phyloP scores from a whole-genome alignment of 179 eudicot genomes.

The Drosera spatulata region DNA sequence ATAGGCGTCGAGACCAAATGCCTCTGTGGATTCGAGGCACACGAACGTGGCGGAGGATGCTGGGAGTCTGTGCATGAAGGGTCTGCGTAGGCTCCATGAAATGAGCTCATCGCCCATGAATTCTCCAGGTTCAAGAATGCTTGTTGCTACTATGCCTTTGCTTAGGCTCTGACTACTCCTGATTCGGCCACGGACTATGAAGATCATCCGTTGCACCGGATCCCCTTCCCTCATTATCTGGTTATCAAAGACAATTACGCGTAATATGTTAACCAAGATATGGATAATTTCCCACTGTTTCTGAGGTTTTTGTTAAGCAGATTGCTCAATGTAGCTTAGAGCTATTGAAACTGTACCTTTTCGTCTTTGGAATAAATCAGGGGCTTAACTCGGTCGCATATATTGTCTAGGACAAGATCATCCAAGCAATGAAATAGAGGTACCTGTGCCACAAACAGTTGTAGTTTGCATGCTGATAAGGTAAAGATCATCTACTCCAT shows the following conservation, averaged over 20 bases:
- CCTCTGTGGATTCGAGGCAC: constrained; percentile 64
- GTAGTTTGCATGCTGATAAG: too few relatives aligned
- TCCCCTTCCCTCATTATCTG: constrained; percentile 89
- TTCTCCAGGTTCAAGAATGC: constrained; percentile 58
- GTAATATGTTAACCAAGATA: not conserved
- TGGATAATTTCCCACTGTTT: too few relatives aligned
- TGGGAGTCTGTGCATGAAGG: constrained; percentile 62
- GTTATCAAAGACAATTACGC: not conserved
- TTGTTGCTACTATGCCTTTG: constrained; percentile 56
- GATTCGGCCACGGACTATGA: constrained; percentile 53
- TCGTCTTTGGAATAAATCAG: constrained; percentile 70
- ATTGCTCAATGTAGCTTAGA: not conserved
- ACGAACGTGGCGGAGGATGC: constrained; percentile 82
- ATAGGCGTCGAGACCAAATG: constrained; percentile 61
- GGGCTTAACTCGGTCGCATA: constrained; percentile 83
- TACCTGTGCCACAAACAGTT: constrained; percentile 21
- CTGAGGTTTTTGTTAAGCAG: not conserved
- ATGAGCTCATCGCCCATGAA: constrained; percentile 80
- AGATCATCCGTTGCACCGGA: constrained; percentile 71
- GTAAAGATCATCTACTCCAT: too few relatives aligned
- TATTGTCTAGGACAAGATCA: constrained; percentile 81
- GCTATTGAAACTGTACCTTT: constrained; percentile 35
- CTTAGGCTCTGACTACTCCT: constrained; percentile 70
- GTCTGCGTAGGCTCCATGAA: constrained; percentile 66
- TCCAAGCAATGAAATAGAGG: constrained; percentile 73